A percentile compares a stretch with the other conserved stretches of the same genome.
Conservation (phyloP, 352 stramenopile species). For the Phytopythium delawarense region DNA sequence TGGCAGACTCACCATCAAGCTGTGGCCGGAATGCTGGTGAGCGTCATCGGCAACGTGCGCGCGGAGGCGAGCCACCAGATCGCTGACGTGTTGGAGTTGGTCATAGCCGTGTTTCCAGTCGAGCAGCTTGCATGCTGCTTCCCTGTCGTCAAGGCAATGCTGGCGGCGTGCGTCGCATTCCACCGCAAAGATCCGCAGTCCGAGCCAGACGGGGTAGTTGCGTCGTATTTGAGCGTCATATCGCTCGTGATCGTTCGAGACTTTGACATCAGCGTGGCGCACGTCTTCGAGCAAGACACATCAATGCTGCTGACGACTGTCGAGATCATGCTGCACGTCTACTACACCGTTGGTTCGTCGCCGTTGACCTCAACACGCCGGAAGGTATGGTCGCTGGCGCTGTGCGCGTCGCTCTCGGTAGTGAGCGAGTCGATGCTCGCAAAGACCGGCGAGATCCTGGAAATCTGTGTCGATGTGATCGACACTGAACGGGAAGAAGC, state of each 20-base stretch:
- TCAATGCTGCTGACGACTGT: slow-evolving; percentile 34
- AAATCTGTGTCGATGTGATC: slow-evolving; percentile 61
- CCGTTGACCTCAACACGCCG: slow-evolving; percentile 49
- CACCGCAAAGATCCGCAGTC: slow-evolving; percentile 26
- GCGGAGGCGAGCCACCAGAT: slow-evolving; percentile 61
- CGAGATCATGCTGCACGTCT: slow-evolving; percentile 65
- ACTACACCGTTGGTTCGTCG: slow-evolving; percentile 61
- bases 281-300: slow-evolving; percentile 38
- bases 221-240: slow-evolving; percentile 59
- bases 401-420: slow-evolving; percentile 42
- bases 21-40: slow-evolving; percentile 34
- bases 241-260: slow-evolving; percentile 45
- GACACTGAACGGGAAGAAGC: slow-evolving; percentile 53
- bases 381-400: slow-evolving; percentile 65
- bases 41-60: slow-evolving; percentile 65
- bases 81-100: slow-evolving; percentile 38
- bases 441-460: slow-evolving; percentile 61
- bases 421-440: slow-evolving; percentile 39
- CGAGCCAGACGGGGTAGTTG: slow-evolving; percentile 57
- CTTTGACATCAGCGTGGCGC: slow-evolving; percentile 37
- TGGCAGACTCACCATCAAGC: slow-evolving; percentile 59
- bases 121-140: slow-evolving; percentile 35
- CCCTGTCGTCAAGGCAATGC: slow-evolving; percentile 37
- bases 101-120: slow-evolving; percentile 26
- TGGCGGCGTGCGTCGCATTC: slow-evolving; percentile 42